phyloP scores from a whole-genome alignment of 306 rosid species.

The Cucurbita maxima region DNA sequence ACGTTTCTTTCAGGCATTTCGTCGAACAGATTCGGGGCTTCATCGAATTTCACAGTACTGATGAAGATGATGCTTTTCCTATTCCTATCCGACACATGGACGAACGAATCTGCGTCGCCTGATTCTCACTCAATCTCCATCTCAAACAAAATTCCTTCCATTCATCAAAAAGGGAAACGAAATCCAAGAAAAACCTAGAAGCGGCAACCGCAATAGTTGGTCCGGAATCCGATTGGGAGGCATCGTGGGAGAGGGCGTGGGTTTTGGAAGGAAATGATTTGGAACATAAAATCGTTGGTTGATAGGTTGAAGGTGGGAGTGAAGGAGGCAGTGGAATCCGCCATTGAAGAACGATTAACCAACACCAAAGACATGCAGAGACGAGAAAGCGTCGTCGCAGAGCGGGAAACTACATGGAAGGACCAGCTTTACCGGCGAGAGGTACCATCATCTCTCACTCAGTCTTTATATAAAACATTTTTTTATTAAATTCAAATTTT shows the following conservation, averaged over 20 bases:
- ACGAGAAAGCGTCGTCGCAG: slow-evolving; percentile 85
- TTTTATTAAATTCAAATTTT: no score
- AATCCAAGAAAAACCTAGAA: not conserved
- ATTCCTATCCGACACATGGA: no score
- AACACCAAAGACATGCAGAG: slow-evolving; percentile 95
- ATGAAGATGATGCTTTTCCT: slow-evolving; percentile 12
- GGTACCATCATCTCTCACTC: slow-evolving; percentile 18
- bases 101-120: not conserved
- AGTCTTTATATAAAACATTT: no score
- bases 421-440: slow-evolving; percentile 97
- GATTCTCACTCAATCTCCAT: not conserved
- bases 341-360: slow-evolving; percentile 70
- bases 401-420: slow-evolving; percentile 96
- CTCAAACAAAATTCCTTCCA: not conserved
- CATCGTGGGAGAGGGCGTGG: not conserved
- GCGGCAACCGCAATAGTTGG: no score
- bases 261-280: slow-evolving; percentile 39
- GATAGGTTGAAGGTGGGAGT: slow-evolving; percentile 81
- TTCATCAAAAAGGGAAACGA: not conserved
- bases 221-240: not conserved
- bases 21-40: slow-evolving; percentile 55
- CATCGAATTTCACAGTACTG: slow-evolving; percentile 49
- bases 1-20: slow-evolving; percentile 72
- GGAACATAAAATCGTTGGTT: slow-evolving; percentile 71
- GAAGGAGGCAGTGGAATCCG: slow-evolving; percentile 81